Conservation (phyloP, 805 yeast species). For the Starmera amethionina region DNA sequence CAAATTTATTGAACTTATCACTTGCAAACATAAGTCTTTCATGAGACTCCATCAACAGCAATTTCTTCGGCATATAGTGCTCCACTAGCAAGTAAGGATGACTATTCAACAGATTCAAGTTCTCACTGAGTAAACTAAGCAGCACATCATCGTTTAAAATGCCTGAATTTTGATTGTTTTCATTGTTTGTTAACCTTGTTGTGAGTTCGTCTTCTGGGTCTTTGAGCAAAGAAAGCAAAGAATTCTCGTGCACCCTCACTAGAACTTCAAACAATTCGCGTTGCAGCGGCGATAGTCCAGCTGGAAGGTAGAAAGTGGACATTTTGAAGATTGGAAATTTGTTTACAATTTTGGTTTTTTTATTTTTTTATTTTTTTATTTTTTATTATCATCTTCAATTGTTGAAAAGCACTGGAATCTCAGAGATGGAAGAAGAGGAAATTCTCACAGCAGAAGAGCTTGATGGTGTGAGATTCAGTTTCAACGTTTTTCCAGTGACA, state of each 20-base stretch:
- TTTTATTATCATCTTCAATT: too few relatives aligned
- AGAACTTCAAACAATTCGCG: constrained; percentile 32
- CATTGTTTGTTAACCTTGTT: background rate
- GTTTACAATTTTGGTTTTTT: too few relatives aligned
- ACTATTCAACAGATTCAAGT: constrained; percentile 39
- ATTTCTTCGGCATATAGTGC: constrained; percentile 66
- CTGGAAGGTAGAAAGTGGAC: constrained; percentile 24
- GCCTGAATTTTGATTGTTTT: constrained; percentile 1
- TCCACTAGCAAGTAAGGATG: constrained; percentile 70
- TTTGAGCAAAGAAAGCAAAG: constrained; percentile 16
- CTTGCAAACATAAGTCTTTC: constrained; percentile 42
- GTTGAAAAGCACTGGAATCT: background rate
- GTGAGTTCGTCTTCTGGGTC: constrained; percentile 2
- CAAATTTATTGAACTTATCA: constrained; percentile 50
- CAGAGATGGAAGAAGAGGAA: constrained; percentile 13
- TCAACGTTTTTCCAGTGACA: constrained; percentile 83
- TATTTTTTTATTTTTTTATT: too few relatives aligned
- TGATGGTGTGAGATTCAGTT: constrained; percentile 63
- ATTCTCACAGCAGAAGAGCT: constrained; percentile 51
- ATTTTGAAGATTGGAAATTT: too few relatives aligned
- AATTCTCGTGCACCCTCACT: constrained; percentile 30
- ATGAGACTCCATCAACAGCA: constrained; percentile 56
- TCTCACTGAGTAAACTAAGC: constrained; percentile 33
- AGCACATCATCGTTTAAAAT: constrained; percentile 19
- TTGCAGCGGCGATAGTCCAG: constrained; percentile 34